These are phyloP conservation scores for Rhizoclosmatium globosum DNA, from an alignment of 192 early-diverging fungal species.

Conservation along the genomic window DNA sequence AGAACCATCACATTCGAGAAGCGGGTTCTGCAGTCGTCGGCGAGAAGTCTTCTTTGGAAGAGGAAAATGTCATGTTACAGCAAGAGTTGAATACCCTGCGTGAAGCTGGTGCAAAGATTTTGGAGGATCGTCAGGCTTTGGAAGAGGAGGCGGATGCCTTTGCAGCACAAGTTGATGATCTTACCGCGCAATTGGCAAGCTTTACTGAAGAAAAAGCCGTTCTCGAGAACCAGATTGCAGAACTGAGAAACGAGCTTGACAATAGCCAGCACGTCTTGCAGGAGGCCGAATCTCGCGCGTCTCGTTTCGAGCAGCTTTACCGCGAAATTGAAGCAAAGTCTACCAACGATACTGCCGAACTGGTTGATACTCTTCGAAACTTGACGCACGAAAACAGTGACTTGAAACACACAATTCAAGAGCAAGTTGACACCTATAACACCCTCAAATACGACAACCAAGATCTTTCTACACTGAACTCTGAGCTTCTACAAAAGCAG, in stretches of 20 bases:
- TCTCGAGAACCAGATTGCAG: conserved; percentile 6
- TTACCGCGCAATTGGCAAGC: conserved; percentile 5
- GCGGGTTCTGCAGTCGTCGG: conserved; percentile 10
- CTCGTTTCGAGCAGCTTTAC: conserved; percentile 24
- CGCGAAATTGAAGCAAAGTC: conserved; percentile 30
- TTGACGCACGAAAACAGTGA: conserved; percentile 33
- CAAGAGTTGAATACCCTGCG: conserved; percentile 15
- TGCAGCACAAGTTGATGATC: conserved; percentile 38
- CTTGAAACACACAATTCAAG: conserved; percentile 29
- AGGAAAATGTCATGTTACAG: conserved; percentile 22
- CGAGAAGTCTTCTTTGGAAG: conserved; percentile 8
- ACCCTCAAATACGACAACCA: not conserved
- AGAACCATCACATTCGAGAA: conserved; percentile 17
- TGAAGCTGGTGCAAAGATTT: conserved; percentile 36
- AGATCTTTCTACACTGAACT: conserved; percentile 6
- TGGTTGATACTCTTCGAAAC: conserved; percentile 38
- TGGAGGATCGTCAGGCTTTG: conserved; percentile 28
- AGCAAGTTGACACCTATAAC: not conserved
- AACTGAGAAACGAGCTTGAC: conserved; percentile 1
- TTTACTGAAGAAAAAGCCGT: conserved; percentile 9
- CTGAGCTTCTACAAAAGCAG: not conserved
- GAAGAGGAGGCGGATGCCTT: conserved; percentile 38
- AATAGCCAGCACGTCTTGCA: not conserved
- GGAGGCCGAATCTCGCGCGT: conserved; percentile 24
- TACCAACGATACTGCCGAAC: conserved; percentile 29